Evolutionary conservation across 306 rosid genomes (phyloP).

Genomic region (Spatholobus suberectus): DNA sequence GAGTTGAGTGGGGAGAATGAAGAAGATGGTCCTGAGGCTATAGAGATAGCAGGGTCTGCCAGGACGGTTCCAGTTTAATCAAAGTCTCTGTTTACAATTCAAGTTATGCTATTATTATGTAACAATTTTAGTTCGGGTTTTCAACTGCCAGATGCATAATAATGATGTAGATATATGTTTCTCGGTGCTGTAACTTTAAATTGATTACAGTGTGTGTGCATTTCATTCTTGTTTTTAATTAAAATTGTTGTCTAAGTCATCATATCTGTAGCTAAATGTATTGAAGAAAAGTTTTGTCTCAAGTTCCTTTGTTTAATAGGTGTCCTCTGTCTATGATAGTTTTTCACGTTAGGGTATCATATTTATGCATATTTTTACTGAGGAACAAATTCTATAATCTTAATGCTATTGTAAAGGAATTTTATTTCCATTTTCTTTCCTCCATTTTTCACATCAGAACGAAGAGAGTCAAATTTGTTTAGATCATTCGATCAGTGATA

Average conservation of each 20-base stretch:
- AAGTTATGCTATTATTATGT: constrained; percentile 5
- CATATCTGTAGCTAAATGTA: no score
- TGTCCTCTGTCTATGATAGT: no score
- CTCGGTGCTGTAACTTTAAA: constrained; percentile 2
- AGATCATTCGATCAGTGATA: no score
- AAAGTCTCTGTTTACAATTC: no score
- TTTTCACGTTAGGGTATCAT: neutral
- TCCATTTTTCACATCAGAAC: neutral
- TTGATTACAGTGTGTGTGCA: neutral
- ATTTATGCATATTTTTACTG: neutral
- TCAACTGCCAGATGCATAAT: constrained; percentile 9
- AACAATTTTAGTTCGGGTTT: neutral
- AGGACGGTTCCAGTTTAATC: constrained; percentile 61
- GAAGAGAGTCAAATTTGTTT: neutral
- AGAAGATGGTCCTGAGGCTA: constrained; percentile 37
- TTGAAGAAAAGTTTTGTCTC: no score
- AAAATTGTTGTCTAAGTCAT: neutral
- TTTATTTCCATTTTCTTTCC: constrained; percentile 7
- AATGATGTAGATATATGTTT: constrained; percentile 29
- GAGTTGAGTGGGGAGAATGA: constrained; percentile 83
- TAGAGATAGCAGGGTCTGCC: constrained; percentile 13
- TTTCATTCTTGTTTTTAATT: constrained; percentile 5
- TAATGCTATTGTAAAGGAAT: neutral
- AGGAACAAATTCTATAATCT: neutral
- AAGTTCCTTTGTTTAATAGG: no score